phyloP scores from a whole-genome alignment of 306 rosid species.

The Dalbergia cultrata region DNA sequence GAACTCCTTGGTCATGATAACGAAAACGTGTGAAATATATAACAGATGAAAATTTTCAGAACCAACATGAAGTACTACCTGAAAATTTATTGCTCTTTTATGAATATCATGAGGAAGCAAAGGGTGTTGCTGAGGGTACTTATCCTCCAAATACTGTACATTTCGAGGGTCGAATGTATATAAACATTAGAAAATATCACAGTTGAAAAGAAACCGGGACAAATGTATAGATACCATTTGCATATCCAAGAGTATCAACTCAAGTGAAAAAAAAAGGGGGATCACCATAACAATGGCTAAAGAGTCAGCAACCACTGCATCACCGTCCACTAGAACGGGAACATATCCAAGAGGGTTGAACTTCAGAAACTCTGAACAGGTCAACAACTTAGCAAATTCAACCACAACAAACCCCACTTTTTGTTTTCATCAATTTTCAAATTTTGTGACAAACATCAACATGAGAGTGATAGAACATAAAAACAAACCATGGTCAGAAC shows the following conservation, averaged over 20 bases:
- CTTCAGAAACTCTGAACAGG: conserved; percentile 59
- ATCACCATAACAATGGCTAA: conserved; percentile 68
- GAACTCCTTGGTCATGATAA: neutral
- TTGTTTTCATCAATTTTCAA: neutral
- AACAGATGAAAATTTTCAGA: neutral
- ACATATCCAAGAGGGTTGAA: conserved; percentile 66
- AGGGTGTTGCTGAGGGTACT: conserved; percentile 67
- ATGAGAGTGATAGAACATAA: neutral
- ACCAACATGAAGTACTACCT: conserved; percentile 50
- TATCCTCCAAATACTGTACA: conserved; percentile 72
- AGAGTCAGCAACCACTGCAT: conserved; percentile 61
- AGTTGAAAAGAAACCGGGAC: neutral
- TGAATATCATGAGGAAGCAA: conserved; percentile 64
- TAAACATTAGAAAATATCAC: neutral
- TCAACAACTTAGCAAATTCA: conserved; percentile 9
- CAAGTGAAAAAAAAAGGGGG: neutral
- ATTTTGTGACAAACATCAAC: conserved; percentile 4
- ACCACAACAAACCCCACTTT: too few relatives aligned
- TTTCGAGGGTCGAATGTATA: neutral
- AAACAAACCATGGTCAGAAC: conserved; percentile 55
- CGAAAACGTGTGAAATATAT: neutral
- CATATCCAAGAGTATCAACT: too few relatives aligned
- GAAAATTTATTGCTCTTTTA: conserved; percentile 68
- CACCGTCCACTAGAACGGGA: conserved; percentile 68
- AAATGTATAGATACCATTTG: neutral